These are phyloP conservation scores for Ascochyta fabae DNA, from an alignment of 2,329 filamentous ascomycete species.

Conservation along the genomic window DNA sequence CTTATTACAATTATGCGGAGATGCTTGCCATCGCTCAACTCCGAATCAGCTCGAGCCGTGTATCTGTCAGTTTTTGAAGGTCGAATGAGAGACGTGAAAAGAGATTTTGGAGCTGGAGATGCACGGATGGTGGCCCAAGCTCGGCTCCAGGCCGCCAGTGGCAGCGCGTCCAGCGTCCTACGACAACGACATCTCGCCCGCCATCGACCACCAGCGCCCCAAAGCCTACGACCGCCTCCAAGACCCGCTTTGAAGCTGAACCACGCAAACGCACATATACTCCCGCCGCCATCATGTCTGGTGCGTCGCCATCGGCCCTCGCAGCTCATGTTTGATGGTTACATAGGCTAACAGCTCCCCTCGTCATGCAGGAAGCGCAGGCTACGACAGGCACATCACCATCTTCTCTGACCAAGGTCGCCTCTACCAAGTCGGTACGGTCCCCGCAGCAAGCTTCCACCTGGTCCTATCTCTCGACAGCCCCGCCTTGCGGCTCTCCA, in stretches of 20 bases:
- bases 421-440: conserved; percentile 98
- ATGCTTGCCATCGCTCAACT: conserved; percentile 39
- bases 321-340: conserved; percentile 19
- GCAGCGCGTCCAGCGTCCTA: conserved; percentile 39
- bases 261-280: conserved; percentile 31
- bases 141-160: conserved; percentile 44
- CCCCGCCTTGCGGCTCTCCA: background rate
- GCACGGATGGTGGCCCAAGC: conserved; percentile 23
- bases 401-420: conserved; percentile 99
- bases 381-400: conserved; percentile 98
- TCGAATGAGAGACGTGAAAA: conserved; percentile 45
- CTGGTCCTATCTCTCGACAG: background rate
- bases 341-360: conserved; percentile 39
- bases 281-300: conserved; percentile 49
- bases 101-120: conserved; percentile 40
- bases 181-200: conserved; percentile 29
- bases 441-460: conserved; percentile 1
- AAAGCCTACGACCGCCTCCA: conserved; percentile 40
- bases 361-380: conserved; percentile 53
- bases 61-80: conserved; percentile 33
- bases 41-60: conserved; percentile 44
- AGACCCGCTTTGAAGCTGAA: conserved; percentile 42
- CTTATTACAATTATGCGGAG: conserved; percentile 28
- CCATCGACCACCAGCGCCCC: conserved; percentile 31
- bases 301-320: conserved; percentile 37